Conservation (phyloP, 2,329 filamentous ascomycete species). For the Chaetomium sp. region DNA sequence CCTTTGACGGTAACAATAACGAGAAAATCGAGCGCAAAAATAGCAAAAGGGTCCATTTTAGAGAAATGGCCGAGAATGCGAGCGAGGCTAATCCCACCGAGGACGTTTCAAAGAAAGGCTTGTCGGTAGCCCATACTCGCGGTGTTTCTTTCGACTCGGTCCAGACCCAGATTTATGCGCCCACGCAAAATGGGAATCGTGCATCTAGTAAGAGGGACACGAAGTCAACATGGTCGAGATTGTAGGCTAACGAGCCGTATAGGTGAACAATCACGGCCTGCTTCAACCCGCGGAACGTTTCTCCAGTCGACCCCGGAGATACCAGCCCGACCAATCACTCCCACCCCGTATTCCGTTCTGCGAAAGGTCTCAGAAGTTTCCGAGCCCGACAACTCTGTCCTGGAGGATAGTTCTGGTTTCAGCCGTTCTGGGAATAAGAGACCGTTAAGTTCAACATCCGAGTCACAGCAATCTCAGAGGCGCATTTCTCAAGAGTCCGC, state of each 20-base stretch:
- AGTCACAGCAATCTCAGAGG: too few relatives aligned
- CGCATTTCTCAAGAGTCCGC: too few relatives aligned
- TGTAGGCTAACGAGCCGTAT: not conserved
- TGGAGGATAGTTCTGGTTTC: too few relatives aligned
- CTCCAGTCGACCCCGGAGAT: not conserved
- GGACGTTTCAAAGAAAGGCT: not conserved
- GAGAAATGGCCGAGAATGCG: too few relatives aligned
- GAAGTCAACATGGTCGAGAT: too few relatives aligned
- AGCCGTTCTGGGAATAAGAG: too few relatives aligned
- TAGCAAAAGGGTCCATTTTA: too few relatives aligned
- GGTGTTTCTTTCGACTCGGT: not conserved
- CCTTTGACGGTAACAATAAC: too few relatives aligned
- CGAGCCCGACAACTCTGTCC: conserved; percentile 29
- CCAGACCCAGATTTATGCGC: conserved; percentile 9
- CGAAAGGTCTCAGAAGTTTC: conserved; percentile 9
- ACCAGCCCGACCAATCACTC: conserved; percentile 8
- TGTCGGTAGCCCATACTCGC: not conserved
- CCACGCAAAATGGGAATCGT: not conserved
- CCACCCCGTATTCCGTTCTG: conserved; percentile 9
- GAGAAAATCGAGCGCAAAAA: too few relatives aligned
- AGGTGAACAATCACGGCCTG: not conserved
- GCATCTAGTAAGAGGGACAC: not conserved
- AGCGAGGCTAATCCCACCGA: too few relatives aligned
- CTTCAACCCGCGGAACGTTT: not conserved
- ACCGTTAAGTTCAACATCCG: too few relatives aligned